phyloP scores from a whole-genome alignment of 441 rosid species.

The Cnidoscolus chayamansa region DNA sequence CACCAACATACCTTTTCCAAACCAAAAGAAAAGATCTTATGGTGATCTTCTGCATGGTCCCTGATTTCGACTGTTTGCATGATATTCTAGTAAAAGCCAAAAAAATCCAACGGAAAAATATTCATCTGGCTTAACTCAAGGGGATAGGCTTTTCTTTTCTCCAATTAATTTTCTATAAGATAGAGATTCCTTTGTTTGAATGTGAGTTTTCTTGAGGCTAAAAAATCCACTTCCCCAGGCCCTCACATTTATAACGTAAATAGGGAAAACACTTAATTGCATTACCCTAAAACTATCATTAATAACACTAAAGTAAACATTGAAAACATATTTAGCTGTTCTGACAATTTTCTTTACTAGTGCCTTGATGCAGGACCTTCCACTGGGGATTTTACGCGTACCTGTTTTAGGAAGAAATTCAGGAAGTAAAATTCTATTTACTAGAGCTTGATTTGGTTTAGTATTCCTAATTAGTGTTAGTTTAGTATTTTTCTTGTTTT shows the following conservation, averaged over 20 bases:
- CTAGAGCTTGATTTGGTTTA: too few relatives aligned
- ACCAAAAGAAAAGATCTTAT: conserved; percentile 30
- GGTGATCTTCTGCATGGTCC: conserved; percentile 28
- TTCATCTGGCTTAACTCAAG: conserved; percentile 8
- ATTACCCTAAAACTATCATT: background rate
- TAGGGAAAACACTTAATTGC: background rate
- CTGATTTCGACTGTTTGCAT: conserved; percentile 24
- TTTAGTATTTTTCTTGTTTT: too few relatives aligned
- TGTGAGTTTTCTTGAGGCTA: background rate
- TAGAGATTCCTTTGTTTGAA: background rate
- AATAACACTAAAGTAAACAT: background rate
- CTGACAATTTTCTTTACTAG: background rate
- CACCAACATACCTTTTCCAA: conserved; percentile 53
- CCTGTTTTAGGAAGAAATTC: too few relatives aligned
- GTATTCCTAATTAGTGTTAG: too few relatives aligned
- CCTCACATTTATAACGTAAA: conserved; percentile 1
- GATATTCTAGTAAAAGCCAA: conserved; percentile 46
- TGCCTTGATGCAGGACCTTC: background rate
- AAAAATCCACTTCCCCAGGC: conserved; percentile 2
- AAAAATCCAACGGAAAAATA: conserved; percentile 21
- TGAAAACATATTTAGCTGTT: background rate
- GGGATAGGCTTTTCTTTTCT: conserved; percentile 7
- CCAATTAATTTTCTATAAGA: background rate
- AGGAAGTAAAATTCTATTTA: too few relatives aligned
- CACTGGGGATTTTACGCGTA: too few relatives aligned